These are phyloP conservation scores for Quillaja saponaria DNA, from an alignment of 306 rosid genomes.

Conservation along the genomic window DNA sequence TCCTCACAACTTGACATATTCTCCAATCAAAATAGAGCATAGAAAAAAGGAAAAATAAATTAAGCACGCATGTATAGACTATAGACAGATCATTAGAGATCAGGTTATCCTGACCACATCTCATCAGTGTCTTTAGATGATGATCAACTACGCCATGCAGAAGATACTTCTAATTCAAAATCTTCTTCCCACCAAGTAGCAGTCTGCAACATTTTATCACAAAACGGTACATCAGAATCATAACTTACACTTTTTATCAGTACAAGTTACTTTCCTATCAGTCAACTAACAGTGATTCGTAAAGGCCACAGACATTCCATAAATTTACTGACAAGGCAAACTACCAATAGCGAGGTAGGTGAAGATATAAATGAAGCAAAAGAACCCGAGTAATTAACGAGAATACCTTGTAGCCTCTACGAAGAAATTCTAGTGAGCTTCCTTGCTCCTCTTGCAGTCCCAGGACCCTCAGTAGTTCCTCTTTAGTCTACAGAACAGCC, in stretches of 20 bases:
- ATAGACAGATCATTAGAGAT: neutral
- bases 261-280: too few relatives aligned
- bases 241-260: neutral
- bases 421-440: slow-evolving; percentile 90
- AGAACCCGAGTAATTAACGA: slow-evolving; percentile 24
- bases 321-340: slow-evolving; percentile 12
- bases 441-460: slow-evolving; percentile 93
- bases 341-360: too few relatives aligned
- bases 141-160: slow-evolving; percentile 84
- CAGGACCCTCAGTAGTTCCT: slow-evolving; percentile 85
- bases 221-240: slow-evolving; percentile 18
- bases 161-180: slow-evolving; percentile 67
- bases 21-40: neutral
- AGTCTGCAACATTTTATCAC: slow-evolving; percentile 44
- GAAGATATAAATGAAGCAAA: slow-evolving; percentile 21
- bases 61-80: neutral
- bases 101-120: neutral
- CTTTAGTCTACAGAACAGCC: slow-evolving; percentile 65
- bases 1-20: neutral
- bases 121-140: neutral
- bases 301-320: slow-evolving; percentile 3
- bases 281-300: too few relatives aligned
- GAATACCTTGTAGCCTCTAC: slow-evolving; percentile 88
- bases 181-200: slow-evolving; percentile 99
- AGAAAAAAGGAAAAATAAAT: neutral